Base-by-base conservation (phyloP, 2,329 filamentous ascomycete species). In the Calonectria pseudoreteaudii region DNA sequence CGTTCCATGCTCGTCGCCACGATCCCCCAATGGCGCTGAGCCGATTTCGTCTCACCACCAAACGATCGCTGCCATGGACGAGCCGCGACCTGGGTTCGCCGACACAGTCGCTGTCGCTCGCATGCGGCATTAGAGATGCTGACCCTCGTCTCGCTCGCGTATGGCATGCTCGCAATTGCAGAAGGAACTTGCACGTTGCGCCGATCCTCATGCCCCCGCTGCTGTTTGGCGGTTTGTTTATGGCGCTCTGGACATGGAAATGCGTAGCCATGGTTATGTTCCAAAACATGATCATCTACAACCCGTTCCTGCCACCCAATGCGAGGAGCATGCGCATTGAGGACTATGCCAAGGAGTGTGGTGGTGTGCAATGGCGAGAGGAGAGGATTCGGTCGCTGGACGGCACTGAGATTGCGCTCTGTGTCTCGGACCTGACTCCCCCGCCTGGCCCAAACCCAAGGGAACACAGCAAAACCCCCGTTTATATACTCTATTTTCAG, bases 211-310 rank as follows among this genome's bases (percentile, higher is more conserved):
- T 93, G 4, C 92, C 94, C 10, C 94, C 94, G 0, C 80, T 90
- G 9, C 86, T 94, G 53, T 95, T 95, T 80, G 82, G 87, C 18
- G 91, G 93, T 1, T 86, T 96, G 44, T 87, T 94, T 5, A 79
- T 94, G 23, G 88, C 88, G 4, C 86, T 96, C 18, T 96, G 89
- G 88, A 86, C 85, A 2, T 91, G 90, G 87, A 92, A 93, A 81
- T 95, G 93, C 80, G 83, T 91, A 68, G 94, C 95, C 91, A 91
- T 95, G 85, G 87, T 96, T 34, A 78, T 94, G 6, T 94, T 95
- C 81, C 94, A 96, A 84, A 94, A 96, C 80, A 93, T 93, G 81
- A 94, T 96, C 81, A 93, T 96, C 73, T 96, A 95, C 84, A 95
- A 95, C 86, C 93, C 94, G 0, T 93, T 93, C 58, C 84, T 95